Evolutionary conservation across 768 basidiomycete genomes (phyloP).

Genomic region (Suillus clintonianus): DNA sequence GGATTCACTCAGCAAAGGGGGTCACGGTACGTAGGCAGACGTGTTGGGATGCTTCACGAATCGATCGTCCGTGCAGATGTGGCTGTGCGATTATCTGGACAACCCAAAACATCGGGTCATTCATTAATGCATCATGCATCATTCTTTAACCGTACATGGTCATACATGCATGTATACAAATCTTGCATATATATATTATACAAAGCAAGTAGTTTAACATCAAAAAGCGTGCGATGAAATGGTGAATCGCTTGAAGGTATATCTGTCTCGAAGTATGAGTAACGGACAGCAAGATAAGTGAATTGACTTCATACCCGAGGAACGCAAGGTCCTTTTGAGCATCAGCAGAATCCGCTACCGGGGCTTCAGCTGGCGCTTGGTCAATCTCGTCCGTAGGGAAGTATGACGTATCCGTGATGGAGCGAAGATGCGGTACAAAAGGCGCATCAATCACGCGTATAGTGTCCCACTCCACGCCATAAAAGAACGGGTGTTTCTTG

Average conservation of each 20-base stretch:
- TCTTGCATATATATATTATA: not conserved
- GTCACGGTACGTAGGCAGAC: not conserved
- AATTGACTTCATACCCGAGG: slow-evolving; percentile 49
- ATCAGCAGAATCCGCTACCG: slow-evolving; percentile 37
- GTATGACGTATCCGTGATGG: slow-evolving; percentile 96
- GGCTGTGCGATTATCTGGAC: not conserved
- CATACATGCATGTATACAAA: not conserved
- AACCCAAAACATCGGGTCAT: not conserved
- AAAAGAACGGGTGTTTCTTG: slow-evolving; percentile 90
- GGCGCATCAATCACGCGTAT: slow-evolving; percentile 92
- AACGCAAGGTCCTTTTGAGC: slow-evolving; percentile 66
- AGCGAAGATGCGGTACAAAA: slow-evolving; percentile 92
- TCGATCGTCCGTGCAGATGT: not conserved
- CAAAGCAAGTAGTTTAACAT: slow-evolving; percentile 4
- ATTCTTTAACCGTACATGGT: not conserved
- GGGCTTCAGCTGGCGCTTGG: slow-evolving; percentile 56
- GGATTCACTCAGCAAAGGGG: not conserved
- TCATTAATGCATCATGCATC: too few species aligned
- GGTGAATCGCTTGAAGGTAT: slow-evolving; percentile 79
- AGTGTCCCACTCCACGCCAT: slow-evolving; percentile 90
- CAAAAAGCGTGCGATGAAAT: slow-evolving; percentile 60
- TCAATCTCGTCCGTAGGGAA: slow-evolving; percentile 96
- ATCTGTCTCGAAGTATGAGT: slow-evolving; percentile 41
- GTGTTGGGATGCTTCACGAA: not conserved
- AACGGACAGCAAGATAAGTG: slow-evolving; percentile 6